phyloP scores from a whole-genome alignment of 2,329 filamentous ascomycete genomes.

The Penicillium sclerotigenum region DNA sequence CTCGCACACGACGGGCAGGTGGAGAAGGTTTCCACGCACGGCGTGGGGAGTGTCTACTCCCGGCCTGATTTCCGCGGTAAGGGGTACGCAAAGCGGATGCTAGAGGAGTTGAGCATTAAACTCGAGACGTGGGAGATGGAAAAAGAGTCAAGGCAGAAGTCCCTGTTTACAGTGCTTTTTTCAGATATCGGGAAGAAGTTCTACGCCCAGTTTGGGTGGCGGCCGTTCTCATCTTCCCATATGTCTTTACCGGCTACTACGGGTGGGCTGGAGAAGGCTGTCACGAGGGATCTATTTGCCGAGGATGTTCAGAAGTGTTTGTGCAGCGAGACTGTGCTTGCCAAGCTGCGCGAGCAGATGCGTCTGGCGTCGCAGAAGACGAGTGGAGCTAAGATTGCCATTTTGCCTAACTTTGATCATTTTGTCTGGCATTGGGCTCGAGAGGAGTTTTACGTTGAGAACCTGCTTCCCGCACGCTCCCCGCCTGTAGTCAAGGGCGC shows the following conservation, averaged over 20 bases:
- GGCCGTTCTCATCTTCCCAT: conserved; percentile 69
- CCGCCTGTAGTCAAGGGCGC: conserved; percentile 66
- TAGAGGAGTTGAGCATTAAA: conserved; percentile 60
- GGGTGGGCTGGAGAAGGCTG: conserved; percentile 16
- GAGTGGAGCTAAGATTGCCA: conserved; percentile 57
- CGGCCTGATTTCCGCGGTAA: conserved; percentile 63
- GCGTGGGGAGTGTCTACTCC: conserved; percentile 77
- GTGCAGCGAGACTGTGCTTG: conserved; percentile 61
- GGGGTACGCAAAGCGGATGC: conserved; percentile 76
- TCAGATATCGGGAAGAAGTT: conserved; percentile 83
- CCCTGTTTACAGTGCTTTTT: conserved; percentile 73
- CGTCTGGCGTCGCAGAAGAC: conserved; percentile 44
- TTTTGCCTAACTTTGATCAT: conserved; percentile 65
- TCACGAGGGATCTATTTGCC: conserved; percentile 31
- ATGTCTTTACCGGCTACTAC: conserved; percentile 57
- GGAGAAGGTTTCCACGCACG: conserved; percentile 61
- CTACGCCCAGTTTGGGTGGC: conserved; percentile 76
- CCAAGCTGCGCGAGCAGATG: conserved; percentile 62
- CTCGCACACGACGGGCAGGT: conserved; percentile 51
- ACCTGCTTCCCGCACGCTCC: conserved; percentile 53
- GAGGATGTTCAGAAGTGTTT: conserved; percentile 44
- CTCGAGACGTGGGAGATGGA: conserved; percentile 54
- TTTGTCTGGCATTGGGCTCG: conserved; percentile 76
- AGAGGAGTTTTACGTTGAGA: conserved; percentile 71
- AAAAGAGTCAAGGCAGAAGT: conserved; percentile 38